phyloP scores from a whole-genome alignment of 2,329 filamentous ascomycete species.

The Dendryphion nanum region DNA sequence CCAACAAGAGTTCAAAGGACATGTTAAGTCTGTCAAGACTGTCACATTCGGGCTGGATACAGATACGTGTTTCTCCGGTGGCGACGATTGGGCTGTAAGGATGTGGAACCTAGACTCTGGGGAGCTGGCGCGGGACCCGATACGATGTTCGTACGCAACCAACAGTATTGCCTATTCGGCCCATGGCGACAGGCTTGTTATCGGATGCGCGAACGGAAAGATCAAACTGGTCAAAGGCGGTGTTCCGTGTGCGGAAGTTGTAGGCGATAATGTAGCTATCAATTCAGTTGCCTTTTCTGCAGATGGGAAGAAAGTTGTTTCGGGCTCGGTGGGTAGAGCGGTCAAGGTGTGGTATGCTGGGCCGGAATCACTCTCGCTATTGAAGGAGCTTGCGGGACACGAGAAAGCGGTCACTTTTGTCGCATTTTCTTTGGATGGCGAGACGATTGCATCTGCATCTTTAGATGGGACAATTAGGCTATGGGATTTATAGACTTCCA shows the following conservation, averaged over 20 bases:
- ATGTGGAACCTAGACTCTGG: too few relatives aligned
- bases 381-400: background rate
- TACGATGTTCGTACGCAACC: too few relatives aligned
- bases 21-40: background rate
- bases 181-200: too few relatives aligned
- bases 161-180: too few relatives aligned
- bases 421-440: background rate
- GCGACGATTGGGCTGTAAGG: background rate
- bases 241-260: background rate
- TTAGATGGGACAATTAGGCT: background rate
- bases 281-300: background rate
- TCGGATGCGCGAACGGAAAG: too few relatives aligned
- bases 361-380: background rate
- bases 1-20: constrained; percentile 5
- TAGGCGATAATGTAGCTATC: background rate
- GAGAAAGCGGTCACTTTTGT: background rate
- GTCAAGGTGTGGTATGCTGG: background rate
- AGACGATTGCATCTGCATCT: background rate
- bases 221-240: too few relatives aligned
- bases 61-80: background rate
- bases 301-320: background rate
- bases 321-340: background rate
- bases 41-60: background rate
- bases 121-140: too few relatives aligned
- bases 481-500: background rate